These are phyloP conservation scores for Flaveria sonorensis DNA, from an alignment of 129 eudicot species.

Conservation along the genomic window DNA sequence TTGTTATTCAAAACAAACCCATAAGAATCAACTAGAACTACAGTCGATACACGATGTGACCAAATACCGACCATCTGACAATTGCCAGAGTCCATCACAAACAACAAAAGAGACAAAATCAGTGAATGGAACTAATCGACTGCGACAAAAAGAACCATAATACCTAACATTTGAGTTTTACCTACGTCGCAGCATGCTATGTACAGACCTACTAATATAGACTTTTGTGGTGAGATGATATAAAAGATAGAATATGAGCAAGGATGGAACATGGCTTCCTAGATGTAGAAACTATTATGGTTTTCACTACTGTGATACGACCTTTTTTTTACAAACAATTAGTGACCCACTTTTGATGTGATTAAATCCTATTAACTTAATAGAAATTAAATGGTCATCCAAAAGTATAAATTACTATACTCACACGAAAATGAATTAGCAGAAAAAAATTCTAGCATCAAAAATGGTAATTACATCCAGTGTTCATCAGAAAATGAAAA, in stretches of 20 bases:
- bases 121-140: no score
- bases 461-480: slow-evolving; percentile 18
- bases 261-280: neutral
- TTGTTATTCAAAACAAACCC: no score
- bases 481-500: neutral
- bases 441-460: neutral
- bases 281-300: neutral
- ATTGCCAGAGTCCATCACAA: no score
- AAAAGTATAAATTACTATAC: neutral
- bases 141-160: no score
- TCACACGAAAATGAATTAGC: neutral
- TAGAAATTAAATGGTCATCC: neutral
- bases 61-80: no score
- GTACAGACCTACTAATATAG: no score
- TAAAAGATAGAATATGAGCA: neutral
- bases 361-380: neutral
- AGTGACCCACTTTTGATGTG: neutral
- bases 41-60: no score
- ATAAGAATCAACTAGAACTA: no score
- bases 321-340: neutral
- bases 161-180: no score
- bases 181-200: no score
- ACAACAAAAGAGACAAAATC: no score
- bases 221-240: no score
- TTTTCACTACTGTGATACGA: neutral